Evolutionary conservation across 495 filamentous ascomycete species (phyloP), one percentile per base, ranked within the genome.

Genomic region (Hypoxylon trugodes): DNA sequence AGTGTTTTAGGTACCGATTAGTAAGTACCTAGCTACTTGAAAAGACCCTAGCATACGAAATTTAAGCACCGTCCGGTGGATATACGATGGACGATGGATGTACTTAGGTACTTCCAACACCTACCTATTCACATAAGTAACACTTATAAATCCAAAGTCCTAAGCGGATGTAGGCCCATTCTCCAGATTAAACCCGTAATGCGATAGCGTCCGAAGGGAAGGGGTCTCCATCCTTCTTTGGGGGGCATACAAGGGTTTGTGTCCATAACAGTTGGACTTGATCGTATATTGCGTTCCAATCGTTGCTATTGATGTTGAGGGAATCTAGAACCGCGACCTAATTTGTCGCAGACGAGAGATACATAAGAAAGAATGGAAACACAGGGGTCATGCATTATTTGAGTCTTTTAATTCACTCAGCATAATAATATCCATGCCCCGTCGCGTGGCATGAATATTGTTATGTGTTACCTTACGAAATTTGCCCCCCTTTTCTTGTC

Each of bases 321-420:
- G 22, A 26, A 45, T 45, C 41, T n/a, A 45, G 15, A n/a, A 47
- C 8, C 36, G 37, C 16, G 13, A 22, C 36, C 55, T 16, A 60
- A 65, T 55, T 55, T 65, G 15, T n/a, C 55, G 35, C 21, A 46
- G 46, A 45, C 45, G 35, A 65, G 19, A 37, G 8, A 35, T 19
- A n/a, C n/a, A n/a, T n/a, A n/a, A n/a, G 19, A 45, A n/a, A 37
- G 42, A 51, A 30, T 16, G 38, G 24, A 41, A 12, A 42, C 32
- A 53, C 50, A 56, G 50, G 62, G 49, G 50, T 30, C 36, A 26
- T 45, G 50, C 51, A 59, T 61, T 67, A 62, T 67, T 9, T 67
- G 52, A 41, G 62, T 16, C 63, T 66, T 66, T 66, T 67, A 67
- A 62, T 67, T 62, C 52, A 53, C 58, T 67, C 58, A 61, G 38